A percentile compares a stretch with the other conserved stretches of the same genome.
These are phyloP conservation scores for Macroventuria anomochaeta DNA, from an alignment of 2,329 filamentous ascomycete genomes.

Conservation along the genomic window DNA sequence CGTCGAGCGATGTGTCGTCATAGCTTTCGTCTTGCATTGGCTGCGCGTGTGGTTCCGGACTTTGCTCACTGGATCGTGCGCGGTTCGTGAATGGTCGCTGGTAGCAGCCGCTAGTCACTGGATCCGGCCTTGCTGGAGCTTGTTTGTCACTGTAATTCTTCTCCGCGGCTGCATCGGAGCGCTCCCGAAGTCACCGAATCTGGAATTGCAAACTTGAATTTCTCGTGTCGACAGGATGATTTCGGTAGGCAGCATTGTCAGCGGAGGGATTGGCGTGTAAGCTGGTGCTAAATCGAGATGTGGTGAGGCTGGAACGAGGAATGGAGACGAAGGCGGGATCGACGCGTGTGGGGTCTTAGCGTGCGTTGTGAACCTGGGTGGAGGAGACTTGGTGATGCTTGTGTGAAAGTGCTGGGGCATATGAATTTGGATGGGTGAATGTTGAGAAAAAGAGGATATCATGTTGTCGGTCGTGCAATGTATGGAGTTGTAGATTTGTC, in stretches of 20 bases:
- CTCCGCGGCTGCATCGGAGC: constrained; percentile 11
- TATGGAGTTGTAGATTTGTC: not conserved
- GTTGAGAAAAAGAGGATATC: too few relatives aligned
- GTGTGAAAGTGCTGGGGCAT: not conserved
- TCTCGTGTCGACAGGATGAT: not conserved
- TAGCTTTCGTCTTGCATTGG: constrained; percentile 3
- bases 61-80: not conserved
- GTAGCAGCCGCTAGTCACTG: constrained; percentile 11
- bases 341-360: constrained; percentile 15
- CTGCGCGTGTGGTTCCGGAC: not conserved
- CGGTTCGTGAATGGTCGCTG: constrained; percentile 7
- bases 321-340: constrained; percentile 4
- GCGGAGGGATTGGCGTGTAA: not conserved
- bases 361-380: not conserved
- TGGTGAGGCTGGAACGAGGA: constrained; percentile 7
- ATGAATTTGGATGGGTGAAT: too few relatives aligned
- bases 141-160: constrained; percentile 17
- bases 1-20: constrained; percentile 5
- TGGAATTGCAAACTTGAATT: not conserved
- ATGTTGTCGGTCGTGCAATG: not conserved
- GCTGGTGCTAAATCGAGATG: not conserved
- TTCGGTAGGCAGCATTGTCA: not conserved
- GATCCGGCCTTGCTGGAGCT: constrained; percentile 8
- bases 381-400: not conserved
- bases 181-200: not conserved